phyloP scores from a whole-genome alignment of 129 eudicot genomes.

The Arctium lappa region DNA sequence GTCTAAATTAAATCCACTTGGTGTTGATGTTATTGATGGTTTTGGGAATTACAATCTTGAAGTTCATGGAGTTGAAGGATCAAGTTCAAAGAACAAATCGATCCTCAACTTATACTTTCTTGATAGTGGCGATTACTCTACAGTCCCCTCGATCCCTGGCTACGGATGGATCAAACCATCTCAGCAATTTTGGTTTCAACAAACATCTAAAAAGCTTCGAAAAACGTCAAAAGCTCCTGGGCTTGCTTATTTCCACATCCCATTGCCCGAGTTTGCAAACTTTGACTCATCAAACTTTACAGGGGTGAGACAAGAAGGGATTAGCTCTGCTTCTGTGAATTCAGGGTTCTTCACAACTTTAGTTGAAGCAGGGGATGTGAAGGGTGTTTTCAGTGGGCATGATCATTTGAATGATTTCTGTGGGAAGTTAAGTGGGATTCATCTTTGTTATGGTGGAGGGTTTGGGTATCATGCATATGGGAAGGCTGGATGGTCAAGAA shows the following conservation, averaged over 20 bases:
- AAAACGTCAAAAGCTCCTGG: constrained; percentile 56
- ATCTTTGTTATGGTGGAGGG: constrained; percentile 90
- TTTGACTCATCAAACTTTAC: constrained; percentile 72
- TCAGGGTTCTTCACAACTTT: constrained; percentile 76
- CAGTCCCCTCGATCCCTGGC: constrained; percentile 71
- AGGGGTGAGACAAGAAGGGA: constrained; percentile 84
- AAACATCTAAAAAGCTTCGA: constrained; percentile 51
- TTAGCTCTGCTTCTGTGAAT: constrained; percentile 71
- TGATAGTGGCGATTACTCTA: constrained; percentile 94
- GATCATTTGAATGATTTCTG: constrained; percentile 93
- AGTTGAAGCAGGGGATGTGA: constrained; percentile 81
- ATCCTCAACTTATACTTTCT: constrained; percentile 78
- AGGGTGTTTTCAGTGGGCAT: constrained; percentile 84
- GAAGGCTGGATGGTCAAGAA: constrained; percentile 88
- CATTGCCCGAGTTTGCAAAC: constrained; percentile 70
- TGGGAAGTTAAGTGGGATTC: constrained; percentile 59
- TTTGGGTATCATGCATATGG: constrained; percentile 98
- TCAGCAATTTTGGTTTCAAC: constrained; percentile 84
- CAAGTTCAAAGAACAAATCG: constrained; percentile 49
- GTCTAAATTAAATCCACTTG: constrained; percentile 63
- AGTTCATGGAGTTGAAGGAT: constrained; percentile 66
- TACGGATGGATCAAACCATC: constrained; percentile 95
- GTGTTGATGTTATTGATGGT: constrained; percentile 58
- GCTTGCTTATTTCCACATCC: constrained; percentile 86
- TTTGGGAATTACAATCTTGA: constrained; percentile 89